phyloP scores from a whole-genome alignment of 2,329 filamentous ascomycete species.

The Mariannaea elegans region DNA sequence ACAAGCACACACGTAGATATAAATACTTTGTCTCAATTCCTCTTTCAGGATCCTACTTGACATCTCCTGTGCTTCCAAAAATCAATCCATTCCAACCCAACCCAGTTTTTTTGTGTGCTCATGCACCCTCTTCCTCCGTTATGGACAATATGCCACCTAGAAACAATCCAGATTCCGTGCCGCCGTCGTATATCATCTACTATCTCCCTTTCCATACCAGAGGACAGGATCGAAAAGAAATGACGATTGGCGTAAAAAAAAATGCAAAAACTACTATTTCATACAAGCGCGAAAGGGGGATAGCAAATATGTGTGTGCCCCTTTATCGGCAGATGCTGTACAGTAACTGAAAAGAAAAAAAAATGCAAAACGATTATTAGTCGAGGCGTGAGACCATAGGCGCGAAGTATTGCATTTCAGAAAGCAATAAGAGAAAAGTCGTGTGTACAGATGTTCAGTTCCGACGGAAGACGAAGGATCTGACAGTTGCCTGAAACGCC shows the following conservation, averaged over 20 bases:
- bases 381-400: not conserved
- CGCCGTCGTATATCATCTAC: not conserved
- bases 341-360: not conserved
- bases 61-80: not conserved
- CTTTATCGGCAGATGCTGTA: constrained; percentile 11
- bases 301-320: not conserved
- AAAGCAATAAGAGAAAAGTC: constrained; percentile 11
- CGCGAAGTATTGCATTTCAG: constrained; percentile 5
- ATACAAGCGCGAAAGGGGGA: not conserved
- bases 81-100: not conserved
- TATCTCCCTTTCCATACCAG: not conserved
- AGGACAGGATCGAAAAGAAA: not conserved
- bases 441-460: constrained; percentile 10
- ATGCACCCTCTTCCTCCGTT: constrained; percentile 8
- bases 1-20: not conserved
- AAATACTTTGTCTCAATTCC: constrained; percentile 13
- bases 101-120: not conserved
- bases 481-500: constrained; percentile 16
- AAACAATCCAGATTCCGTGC: constrained; percentile 7
- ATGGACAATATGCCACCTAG: constrained; percentile 6
- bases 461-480: not conserved
- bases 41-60: not conserved
- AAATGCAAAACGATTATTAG: constrained; percentile 6
- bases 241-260: not conserved
- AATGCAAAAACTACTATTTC: not conserved